Evolutionary conservation across 2,329 filamentous ascomycete genomes (phyloP).

Genomic region (Ascochyta clinopodiicola): DNA sequence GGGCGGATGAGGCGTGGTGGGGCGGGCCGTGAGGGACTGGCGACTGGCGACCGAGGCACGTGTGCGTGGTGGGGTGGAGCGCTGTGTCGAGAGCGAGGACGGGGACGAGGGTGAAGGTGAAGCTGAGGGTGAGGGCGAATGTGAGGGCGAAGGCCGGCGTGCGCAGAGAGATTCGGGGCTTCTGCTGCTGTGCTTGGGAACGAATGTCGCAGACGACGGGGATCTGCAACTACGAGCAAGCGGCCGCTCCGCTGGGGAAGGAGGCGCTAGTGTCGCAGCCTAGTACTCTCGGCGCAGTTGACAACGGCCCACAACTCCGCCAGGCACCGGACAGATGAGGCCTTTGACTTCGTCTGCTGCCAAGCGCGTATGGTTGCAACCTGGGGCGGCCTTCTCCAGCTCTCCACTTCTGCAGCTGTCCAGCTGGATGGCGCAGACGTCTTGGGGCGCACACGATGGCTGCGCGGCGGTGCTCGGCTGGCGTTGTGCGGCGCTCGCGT

Average conservation of each 20-base stretch:
- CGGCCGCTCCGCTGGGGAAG: conserved; percentile 30
- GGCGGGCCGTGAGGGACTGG: conserved; percentile 1
- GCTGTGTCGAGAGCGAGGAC: too few species aligned
- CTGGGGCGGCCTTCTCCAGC: too few species aligned
- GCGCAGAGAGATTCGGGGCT: background rate
- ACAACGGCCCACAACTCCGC: background rate
- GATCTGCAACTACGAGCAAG: conserved; percentile 32
- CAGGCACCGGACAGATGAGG: background rate
- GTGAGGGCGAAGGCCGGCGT: background rate
- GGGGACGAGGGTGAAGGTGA: conserved; percentile 1
- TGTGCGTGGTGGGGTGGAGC: background rate
- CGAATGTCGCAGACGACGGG: conserved; percentile 10
- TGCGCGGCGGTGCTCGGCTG: conserved; percentile 3
- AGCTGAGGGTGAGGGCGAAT: background rate
- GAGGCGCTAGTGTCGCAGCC: conserved; percentile 21
- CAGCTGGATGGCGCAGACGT: background rate
- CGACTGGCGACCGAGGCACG: conserved; percentile 1
- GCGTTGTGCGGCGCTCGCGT: conserved; percentile 20
- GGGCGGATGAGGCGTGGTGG: conserved; percentile 4
- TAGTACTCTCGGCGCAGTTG: background rate
- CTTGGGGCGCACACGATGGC: conserved; percentile 2
- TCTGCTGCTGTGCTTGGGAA: background rate
- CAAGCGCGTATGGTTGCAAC: background rate
- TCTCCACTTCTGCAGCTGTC: too few species aligned
- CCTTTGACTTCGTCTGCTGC: background rate